Evolutionary conservation across 192 early-diverging fungal genomes (phyloP).

Genomic region (Haplosporangium gracile): DNA sequence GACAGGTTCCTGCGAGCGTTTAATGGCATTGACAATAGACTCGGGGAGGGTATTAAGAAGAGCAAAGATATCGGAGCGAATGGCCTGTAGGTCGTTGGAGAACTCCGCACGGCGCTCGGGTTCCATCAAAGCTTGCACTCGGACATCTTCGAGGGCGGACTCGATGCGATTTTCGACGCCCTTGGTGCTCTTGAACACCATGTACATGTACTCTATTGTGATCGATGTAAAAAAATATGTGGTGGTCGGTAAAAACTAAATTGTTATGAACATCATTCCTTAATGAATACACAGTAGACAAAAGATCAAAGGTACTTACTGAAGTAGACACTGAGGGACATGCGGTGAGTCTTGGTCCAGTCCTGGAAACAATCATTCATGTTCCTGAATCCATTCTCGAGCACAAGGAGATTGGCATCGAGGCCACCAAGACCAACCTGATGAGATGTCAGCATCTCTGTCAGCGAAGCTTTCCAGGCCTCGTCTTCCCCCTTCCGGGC

Average conservation of each 20-base stretch:
- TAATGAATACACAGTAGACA: background rate
- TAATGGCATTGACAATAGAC: background rate
- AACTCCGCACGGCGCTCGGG: slow-evolving; percentile 6
- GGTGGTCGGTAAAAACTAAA: background rate
- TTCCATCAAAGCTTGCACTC: background rate
- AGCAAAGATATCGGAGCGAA: slow-evolving; percentile 10
- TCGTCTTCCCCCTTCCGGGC: background rate
- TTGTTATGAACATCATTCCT: background rate
- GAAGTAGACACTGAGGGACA: slow-evolving; percentile 12
- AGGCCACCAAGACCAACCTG: background rate
- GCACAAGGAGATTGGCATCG: background rate
- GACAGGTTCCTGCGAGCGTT: background rate
- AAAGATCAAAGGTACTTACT: slow-evolving; percentile 12
- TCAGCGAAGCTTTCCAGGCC: background rate
- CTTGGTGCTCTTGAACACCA: slow-evolving; percentile 26
- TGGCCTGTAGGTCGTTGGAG: background rate
- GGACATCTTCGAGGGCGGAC: background rate
- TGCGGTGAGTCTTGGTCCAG: slow-evolving; percentile 22
- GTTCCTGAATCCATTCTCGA: background rate
- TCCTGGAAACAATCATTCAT: slow-evolving; percentile 15
- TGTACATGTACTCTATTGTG: slow-evolving; percentile 34
- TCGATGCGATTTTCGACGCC: slow-evolving; percentile 13
- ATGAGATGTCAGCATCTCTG: background rate
- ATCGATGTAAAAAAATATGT: background rate
- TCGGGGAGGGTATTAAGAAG: slow-evolving; percentile 13